Base-by-base conservation (phyloP, 768 basidiomycete genomes). In the Russula ochroleuca region DNA sequence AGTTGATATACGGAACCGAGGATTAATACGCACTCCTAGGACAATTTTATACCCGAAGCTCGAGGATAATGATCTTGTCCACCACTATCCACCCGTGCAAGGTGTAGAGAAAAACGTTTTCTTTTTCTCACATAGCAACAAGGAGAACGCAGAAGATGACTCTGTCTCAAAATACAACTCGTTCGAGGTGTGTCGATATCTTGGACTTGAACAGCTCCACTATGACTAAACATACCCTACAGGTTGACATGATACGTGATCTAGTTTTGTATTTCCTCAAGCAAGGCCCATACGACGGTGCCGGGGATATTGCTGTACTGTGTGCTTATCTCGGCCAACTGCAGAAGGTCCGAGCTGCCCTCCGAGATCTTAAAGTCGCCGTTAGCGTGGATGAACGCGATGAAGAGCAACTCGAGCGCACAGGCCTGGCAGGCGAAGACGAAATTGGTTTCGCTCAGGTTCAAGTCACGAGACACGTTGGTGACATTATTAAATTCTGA, bases 371-470 rank as follows among this genome's bases (percentile, higher is more conserved):
- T 21, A 78, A 82, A 60, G 79, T 92, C 33, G 80, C 85, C 0
- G 81, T 89, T 3, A 74, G 85, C 23, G 81, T 91, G 37, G 88
- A 90, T 59, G 88, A 89, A 54, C 77, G 83, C 15, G 89, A 91
- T 67, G 79, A 85, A 69, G 80, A 78, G 3, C 79, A 79, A n/a
- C 78, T 91, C 1, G 82, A 77, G 0, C 79, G 82, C 61, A 78
- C 78, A 43, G 85, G 84, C 59, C 73, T 72, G 13, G 73, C 74
- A 9, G 70, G 72, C 5, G 78, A 78, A 1, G 79, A 78, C 7
- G 69, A 61, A n/a, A 68, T 69, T 25, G 47, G 70, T 23, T 66
- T 85, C 31, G 78, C 84, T 59, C 78, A 77, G 38, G 76, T 87
- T 21, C 72, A 79, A 53, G 81, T 88, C 1, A 74, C 83, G 1